Conservation (phyloP, 192 early-diverging fungal genomes). For the Lunasporangiospora selenospora region DNA sequence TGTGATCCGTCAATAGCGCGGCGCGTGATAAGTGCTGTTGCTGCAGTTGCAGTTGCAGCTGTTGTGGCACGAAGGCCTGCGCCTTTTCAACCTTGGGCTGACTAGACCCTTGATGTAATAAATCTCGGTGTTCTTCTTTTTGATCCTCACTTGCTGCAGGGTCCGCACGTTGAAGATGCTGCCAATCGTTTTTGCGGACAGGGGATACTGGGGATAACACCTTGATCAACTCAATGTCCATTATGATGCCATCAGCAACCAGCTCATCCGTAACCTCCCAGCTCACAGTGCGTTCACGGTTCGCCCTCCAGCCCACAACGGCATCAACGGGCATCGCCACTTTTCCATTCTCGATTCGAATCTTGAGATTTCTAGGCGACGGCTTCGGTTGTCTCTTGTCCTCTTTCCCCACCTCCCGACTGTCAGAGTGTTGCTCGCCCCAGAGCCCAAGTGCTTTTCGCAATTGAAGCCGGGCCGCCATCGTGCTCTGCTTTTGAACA, state of each 20-base stretch:
- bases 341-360: conserved; percentile 21
- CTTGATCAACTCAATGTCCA: conserved; percentile 16
- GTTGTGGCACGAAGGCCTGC: background rate
- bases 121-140: too few species aligned
- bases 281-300: conserved; percentile 24
- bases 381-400: too few species aligned
- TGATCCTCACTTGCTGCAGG: too few species aligned
- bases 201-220: too few species aligned
- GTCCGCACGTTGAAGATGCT: background rate
- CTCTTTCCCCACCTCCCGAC: too few species aligned
- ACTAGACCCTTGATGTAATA: too few species aligned
- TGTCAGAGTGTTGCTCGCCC: too few species aligned
- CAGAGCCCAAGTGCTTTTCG: too few species aligned
- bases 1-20: conserved; percentile 19
- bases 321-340: background rate
- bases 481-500: too few species aligned
- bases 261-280: conserved; percentile 2
- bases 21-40: background rate
- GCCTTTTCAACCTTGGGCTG: background rate
- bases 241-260: background rate
- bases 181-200: too few species aligned
- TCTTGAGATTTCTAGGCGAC: background rate
- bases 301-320: conserved; percentile 17
- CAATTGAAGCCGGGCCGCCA: too few species aligned
- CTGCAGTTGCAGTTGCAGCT: conserved; percentile 1